Percentiles rank a stretch among this genome's conserved stretches.
Evolutionary conservation across 371 early-diverging fungal genomes (phyloP).

Genomic region (Mortierella sp.): DNA sequence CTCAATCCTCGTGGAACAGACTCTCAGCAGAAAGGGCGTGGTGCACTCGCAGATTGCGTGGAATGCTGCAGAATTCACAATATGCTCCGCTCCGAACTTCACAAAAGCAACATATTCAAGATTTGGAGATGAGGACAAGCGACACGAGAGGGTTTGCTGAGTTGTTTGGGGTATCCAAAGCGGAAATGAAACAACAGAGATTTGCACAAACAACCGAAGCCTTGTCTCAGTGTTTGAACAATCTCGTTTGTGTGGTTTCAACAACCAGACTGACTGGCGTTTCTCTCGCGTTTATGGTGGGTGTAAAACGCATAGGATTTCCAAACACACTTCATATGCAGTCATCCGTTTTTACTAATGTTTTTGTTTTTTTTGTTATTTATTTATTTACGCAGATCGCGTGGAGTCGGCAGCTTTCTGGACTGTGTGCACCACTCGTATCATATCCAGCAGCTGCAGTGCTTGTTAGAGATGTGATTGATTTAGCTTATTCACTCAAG

Average conservation of each 20-base stretch:
- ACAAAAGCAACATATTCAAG: neutral
- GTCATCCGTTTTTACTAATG: neutral
- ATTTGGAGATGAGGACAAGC: neutral
- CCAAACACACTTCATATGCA: neutral
- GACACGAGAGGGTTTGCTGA: neutral
- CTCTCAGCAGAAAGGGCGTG: constrained; percentile 4
- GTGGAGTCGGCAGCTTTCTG: constrained; percentile 39
- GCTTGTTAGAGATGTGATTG: constrained; percentile 10
- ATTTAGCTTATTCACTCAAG: constrained; percentile 7
- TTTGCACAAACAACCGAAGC: neutral
- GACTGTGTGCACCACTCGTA: constrained; percentile 24
- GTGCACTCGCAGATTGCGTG: constrained; percentile 20
- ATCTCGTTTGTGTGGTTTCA: neutral
- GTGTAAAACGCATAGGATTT: neutral
- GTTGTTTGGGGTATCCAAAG: neutral
- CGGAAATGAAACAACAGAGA: neutral
- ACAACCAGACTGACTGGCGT: neutral
- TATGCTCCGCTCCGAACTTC: neutral
- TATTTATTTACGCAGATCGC: constrained; percentile 1
- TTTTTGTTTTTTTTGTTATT: neutral
- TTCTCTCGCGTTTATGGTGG: neutral
- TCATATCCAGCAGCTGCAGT: neutral
- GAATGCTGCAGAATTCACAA: constrained; percentile 11
- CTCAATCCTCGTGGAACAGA: neutral
- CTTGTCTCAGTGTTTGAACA: neutral